A percentile compares a stretch with the other conserved stretches of the same genome.
These are phyloP conservation scores for Platanthera guangdongensis DNA, from an alignment of 106 monocot genomes.

Conservation along the genomic window DNA sequence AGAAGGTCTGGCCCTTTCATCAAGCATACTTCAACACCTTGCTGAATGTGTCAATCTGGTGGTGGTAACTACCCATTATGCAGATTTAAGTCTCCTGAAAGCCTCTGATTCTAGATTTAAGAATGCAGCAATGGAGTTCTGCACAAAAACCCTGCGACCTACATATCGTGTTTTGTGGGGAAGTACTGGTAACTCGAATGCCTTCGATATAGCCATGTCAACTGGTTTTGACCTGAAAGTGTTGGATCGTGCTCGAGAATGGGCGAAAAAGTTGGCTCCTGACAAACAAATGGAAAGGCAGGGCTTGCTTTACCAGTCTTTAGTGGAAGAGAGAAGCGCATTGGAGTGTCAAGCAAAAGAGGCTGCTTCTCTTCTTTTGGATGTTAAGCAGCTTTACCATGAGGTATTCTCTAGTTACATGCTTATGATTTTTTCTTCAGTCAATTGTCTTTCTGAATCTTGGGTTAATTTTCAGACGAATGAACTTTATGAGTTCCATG, in stretches of 20 bases:
- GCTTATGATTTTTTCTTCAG: not conserved
- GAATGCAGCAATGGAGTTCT: slow-evolving; percentile 96
- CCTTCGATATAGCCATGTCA: slow-evolving; percentile 67
- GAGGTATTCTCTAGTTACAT: slow-evolving; percentile 40
- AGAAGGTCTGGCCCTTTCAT: slow-evolving; percentile 83
- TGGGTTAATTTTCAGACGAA: not conserved
- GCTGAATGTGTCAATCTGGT: slow-evolving; percentile 35
- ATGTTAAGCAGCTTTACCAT: slow-evolving; percentile 45
- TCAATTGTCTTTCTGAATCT: not conserved
- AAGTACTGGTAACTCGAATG: slow-evolving; percentile 82
- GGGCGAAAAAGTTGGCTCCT: slow-evolving; percentile 67
- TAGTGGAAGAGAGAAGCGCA: slow-evolving; percentile 51
- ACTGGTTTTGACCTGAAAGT: slow-evolving; percentile 79
- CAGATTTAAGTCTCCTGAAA: slow-evolving; percentile 60
- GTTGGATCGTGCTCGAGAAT: slow-evolving; percentile 55
- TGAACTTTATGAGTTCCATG: not conserved
- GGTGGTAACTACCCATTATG: slow-evolving; percentile 78
- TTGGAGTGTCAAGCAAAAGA: slow-evolving; percentile 57
- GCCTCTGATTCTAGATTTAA: slow-evolving; percentile 60
- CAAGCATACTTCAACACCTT: slow-evolving; percentile 73
- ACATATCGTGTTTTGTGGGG: slow-evolving; percentile 82
- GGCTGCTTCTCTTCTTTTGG: slow-evolving; percentile 51
- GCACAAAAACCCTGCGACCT: slow-evolving; percentile 57
- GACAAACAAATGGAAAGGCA: slow-evolving; percentile 76
- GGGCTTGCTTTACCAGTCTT: slow-evolving; percentile 62